Evolutionary conservation across 2,329 filamentous ascomycete species (phyloP).

Genomic region (Talaromyces rugulosus): DNA sequence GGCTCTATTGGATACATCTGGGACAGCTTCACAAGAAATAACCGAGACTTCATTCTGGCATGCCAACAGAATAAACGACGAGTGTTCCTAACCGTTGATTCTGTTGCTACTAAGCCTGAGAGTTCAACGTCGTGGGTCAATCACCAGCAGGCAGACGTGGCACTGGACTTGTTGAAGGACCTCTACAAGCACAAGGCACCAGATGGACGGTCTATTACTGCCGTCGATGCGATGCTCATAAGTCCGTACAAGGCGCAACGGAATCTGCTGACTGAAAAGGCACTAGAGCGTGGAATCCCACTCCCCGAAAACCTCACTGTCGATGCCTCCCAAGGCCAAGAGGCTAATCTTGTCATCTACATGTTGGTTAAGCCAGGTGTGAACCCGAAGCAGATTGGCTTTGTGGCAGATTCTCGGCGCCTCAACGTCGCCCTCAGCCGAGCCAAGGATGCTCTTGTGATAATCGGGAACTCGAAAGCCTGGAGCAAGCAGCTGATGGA

Average conservation of each 20-base stretch:
- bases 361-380: constrained; percentile 8
- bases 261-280: neutral
- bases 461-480: neutral
- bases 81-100: too few species aligned
- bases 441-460: neutral
- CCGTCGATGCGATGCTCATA: too few species aligned
- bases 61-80: too few species aligned
- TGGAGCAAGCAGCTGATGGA: neutral
- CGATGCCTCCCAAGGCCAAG: constrained; percentile 8
- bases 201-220: too few species aligned
- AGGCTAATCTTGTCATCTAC: constrained; percentile 10
- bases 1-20: neutral
- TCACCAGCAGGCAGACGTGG: too few species aligned
- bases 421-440: constrained; percentile 9
- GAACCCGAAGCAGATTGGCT: neutral
- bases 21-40: neutral
- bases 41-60: neutral
- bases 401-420: constrained; percentile 2
- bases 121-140: too few species aligned
- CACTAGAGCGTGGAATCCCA: neutral
- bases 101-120: too few species aligned
- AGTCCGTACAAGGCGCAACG: too few species aligned
- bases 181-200: too few species aligned
- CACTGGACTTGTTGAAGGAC: too few species aligned
- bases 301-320: constrained; percentile 4